A percentile compares a stretch with the other conserved stretches of the same genome.
These are phyloP conservation scores for Aspergillus brasiliensis DNA, from an alignment of 2,329 filamentous ascomycete species.

Conservation along the genomic window DNA sequence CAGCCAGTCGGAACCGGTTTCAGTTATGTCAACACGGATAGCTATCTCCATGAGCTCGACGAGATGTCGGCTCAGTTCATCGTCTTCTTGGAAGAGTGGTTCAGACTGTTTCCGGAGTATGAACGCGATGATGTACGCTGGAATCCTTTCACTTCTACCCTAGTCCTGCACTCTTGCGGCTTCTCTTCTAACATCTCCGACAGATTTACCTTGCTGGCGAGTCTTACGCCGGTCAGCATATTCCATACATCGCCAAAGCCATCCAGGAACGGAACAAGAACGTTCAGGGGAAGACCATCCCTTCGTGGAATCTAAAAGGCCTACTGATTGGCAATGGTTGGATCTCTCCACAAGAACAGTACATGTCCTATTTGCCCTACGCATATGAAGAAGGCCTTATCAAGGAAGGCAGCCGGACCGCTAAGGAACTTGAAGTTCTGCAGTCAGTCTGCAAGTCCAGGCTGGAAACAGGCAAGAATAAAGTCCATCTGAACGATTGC, in stretches of 20 bases:
- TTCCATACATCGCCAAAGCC: slow-evolving; percentile 91
- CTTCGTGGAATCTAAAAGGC: slow-evolving; percentile 76
- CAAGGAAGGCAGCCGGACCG: slow-evolving; percentile 64
- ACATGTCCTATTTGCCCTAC: slow-evolving; percentile 80
- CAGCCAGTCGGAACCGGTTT: slow-evolving; percentile 96
- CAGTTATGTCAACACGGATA: slow-evolving; percentile 91
- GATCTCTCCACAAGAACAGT: slow-evolving; percentile 90
- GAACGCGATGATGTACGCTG: slow-evolving; percentile 81
- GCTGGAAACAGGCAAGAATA: slow-evolving; percentile 59
- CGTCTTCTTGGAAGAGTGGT: slow-evolving; percentile 88
- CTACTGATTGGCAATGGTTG: slow-evolving; percentile 96
- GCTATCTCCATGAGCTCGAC: slow-evolving; percentile 79
- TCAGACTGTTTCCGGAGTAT: slow-evolving; percentile 86
- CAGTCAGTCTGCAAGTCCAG: slow-evolving; percentile 67
- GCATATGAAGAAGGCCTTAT: slow-evolving; percentile 77
- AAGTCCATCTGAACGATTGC: slow-evolving; percentile 71
- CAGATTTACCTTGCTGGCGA: slow-evolving; percentile 94
- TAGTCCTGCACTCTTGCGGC: not conserved
- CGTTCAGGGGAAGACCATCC: slow-evolving; percentile 36
- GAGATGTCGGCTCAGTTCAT: slow-evolving; percentile 91
- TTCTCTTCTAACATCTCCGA: slow-evolving; percentile 11
- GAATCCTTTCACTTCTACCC: not conserved
- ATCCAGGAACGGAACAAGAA: slow-evolving; percentile 84
- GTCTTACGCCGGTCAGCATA: slow-evolving; percentile 95
- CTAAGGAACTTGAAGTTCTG: slow-evolving; percentile 67